phyloP scores from a whole-genome alignment of 2,329 filamentous ascomycete genomes.

The Westerdykella ornata region DNA sequence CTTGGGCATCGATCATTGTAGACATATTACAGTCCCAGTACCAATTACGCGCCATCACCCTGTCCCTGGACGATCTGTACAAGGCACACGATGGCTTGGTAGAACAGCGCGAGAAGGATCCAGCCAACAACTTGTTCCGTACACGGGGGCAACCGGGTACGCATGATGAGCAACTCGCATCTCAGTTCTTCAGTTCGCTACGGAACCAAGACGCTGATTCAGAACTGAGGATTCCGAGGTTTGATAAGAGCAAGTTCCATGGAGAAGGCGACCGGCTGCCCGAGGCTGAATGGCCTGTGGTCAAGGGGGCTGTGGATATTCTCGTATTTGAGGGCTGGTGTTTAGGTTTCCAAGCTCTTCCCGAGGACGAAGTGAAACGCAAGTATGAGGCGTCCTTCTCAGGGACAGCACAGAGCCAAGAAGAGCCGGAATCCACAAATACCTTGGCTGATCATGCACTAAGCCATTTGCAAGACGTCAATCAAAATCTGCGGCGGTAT shows the following conservation, averaged over 20 bases:
- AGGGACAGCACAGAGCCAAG: constrained; percentile 35
- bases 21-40: constrained; percentile 19
- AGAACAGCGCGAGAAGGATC: constrained; percentile 57
- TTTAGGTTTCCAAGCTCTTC: constrained; percentile 68
- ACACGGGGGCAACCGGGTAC: constrained; percentile 78
- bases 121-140: constrained; percentile 68
- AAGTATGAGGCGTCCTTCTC: constrained; percentile 51
- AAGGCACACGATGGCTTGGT: constrained; percentile 64
- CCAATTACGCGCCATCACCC: constrained; percentile 23
- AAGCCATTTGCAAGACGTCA: constrained; percentile 52
- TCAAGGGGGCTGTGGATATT: constrained; percentile 54
- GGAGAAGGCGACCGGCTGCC: constrained; percentile 72
- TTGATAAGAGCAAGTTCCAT: constrained; percentile 73
- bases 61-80: constrained; percentile 75
- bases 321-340: constrained; percentile 89
- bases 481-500: constrained; percentile 53
- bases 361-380: constrained; percentile 48
- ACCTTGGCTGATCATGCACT: constrained; percentile 51
- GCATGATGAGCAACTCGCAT: constrained; percentile 65
- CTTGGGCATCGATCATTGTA: constrained; percentile 53
- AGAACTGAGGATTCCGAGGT: constrained; percentile 59
- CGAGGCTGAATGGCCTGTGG: constrained; percentile 53
- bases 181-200: constrained; percentile 57
- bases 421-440: constrained; percentile 29
- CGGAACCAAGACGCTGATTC: constrained; percentile 43